Conservation (phyloP, 2,329 filamentous ascomycete genomes). For the Gyromitra esculenta region DNA sequence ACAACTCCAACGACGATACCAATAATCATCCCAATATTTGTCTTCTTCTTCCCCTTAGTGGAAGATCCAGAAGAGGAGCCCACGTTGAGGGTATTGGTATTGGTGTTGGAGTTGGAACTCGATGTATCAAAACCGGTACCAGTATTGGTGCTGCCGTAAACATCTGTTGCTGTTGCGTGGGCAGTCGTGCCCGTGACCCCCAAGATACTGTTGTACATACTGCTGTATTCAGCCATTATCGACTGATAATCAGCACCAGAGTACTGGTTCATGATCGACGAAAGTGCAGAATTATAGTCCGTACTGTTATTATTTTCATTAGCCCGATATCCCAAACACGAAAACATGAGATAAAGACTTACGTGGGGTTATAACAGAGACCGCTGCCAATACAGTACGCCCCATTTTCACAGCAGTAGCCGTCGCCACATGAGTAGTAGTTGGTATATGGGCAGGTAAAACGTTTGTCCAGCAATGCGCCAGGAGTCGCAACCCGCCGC, state of each 20-base stretch:
- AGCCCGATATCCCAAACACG: neutral
- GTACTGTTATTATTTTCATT: slow-evolving; percentile 2
- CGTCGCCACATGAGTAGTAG: slow-evolving; percentile 2
- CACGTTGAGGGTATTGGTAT: neutral
- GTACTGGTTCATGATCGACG: slow-evolving; percentile 2
- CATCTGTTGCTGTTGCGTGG: neutral
- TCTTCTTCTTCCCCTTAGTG: neutral
- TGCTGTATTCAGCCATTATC: slow-evolving; percentile 1
- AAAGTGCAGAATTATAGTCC: neutral
- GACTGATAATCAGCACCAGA: slow-evolving; percentile 7
- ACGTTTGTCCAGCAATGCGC: neutral
- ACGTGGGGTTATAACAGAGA: slow-evolving; percentile 28
- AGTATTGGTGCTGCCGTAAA: neutral
- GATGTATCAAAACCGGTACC: neutral
- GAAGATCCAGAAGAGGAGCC: neutral
- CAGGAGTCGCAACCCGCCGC: neutral
- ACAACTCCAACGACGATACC: slow-evolving; percentile 23
- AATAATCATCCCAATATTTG: slow-evolving; percentile 35
- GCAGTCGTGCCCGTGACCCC: neutral
- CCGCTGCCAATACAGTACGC: neutral
- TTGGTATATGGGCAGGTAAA: neutral
- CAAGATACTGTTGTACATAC: slow-evolving; percentile 14
- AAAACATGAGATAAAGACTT: neutral
- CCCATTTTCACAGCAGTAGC: slow-evolving; percentile 25
- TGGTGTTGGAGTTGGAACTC: neutral